Conservation (phyloP, 106 monocot genomes). For the Dactylorhiza incarnata region DNA sequence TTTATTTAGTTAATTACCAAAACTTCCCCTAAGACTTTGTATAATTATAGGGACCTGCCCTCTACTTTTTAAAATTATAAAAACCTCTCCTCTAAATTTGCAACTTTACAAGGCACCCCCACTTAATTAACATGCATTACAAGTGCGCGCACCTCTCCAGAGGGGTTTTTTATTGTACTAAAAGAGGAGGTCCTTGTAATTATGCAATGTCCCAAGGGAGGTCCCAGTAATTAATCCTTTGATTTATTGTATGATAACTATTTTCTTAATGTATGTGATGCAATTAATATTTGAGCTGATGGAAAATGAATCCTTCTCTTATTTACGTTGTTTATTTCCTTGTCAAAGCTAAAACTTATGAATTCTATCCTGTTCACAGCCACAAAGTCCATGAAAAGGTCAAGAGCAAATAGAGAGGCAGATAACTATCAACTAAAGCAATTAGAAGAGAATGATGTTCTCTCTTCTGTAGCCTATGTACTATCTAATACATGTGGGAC, state of each 20-base stretch:
- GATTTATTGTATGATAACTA: background rate
- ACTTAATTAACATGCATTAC: no score
- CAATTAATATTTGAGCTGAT: background rate
- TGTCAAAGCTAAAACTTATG: background rate
- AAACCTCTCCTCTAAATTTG: no score
- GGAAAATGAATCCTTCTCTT: background rate
- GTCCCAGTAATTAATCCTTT: no score
- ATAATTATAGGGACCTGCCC: no score
- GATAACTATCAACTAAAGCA: constrained; percentile 66
- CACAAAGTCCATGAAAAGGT: constrained; percentile 35
- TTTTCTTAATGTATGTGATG: background rate
- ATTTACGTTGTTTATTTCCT: background rate
- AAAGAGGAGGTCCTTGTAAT: no score
- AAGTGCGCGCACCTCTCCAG: no score
- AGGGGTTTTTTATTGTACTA: no score
- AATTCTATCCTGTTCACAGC: constrained; percentile 24
- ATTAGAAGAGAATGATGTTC: constrained; percentile 89
- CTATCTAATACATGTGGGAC: constrained; percentile 71
- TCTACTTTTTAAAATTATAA: no score
- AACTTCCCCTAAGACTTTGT: no score
- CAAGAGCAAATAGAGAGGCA: constrained; percentile 45
- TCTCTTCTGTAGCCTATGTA: constrained; percentile 71
- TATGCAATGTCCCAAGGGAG: no score
- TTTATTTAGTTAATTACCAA: no score
- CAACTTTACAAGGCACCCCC: no score